Evolutionary conservation across 192 early-diverging fungal genomes (phyloP), one percentile per base, ranked within the genome.

Genomic region (Pilaira anomala): DNA sequence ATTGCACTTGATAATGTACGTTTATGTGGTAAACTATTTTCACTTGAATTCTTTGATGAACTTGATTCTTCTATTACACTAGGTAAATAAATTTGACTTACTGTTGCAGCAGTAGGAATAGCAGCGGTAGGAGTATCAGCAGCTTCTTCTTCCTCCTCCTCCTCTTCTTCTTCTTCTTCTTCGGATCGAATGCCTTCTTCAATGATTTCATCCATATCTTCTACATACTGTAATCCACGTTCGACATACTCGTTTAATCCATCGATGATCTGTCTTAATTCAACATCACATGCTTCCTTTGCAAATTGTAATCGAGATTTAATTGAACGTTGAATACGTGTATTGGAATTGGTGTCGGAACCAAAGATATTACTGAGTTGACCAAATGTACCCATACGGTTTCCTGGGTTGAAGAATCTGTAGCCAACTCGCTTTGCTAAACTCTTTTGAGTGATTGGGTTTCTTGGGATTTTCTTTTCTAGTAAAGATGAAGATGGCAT

Each of bases 241-340:
- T 93, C 89, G 3, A 91, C 89, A 52, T 80, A 83, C 48, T 85
- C 83, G 60, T 85, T 81, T 5, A 91, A 71, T 26, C 88, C 88
- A 29, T 82, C 71, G 24, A 91, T 84, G 56, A 91, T 85, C 14
- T 82, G 71, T 46, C 82, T 71, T 61, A 93, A 63, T 52, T 89
- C 85, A 6, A 61, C 58, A 66, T 90, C 83, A 66, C 87, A 89
- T 2, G 66, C 72, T 25, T 74, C 72, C 42, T 77, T 79, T 8
- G 74, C 74, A 71, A 63, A 71, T 19, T 76, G 58, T 6, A 76
- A 48, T 29, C 74, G 44, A 12, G 62, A 64, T 36, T 67, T 70
- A 2, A 76, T 63, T 0, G 74, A 63, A 16, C 67, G 59, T 26
- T 67, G 63, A 24, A 69, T 58, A 3, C 55, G 71, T 12, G 36